Evolutionary conservation across 495 filamentous ascomycete genomes (phyloP).

Genomic region (Talaromyces borbonicus): DNA sequence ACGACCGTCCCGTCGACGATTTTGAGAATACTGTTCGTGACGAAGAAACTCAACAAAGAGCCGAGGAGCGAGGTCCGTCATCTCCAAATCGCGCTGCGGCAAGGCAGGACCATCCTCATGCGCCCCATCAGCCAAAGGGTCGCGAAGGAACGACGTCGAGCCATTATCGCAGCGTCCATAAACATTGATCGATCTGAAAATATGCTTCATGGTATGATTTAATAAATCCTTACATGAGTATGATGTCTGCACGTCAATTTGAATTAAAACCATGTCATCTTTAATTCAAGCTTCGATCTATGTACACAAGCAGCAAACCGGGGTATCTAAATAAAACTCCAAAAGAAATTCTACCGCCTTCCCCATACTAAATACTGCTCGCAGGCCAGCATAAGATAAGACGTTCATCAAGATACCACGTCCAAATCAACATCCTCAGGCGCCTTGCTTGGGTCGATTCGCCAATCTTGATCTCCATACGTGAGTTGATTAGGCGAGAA

Average conservation of each 20-base stretch:
- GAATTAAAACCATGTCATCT: too few species aligned
- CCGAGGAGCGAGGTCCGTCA: background rate
- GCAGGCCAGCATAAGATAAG: background rate
- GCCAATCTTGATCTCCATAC: constrained; percentile 4
- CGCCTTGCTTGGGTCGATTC: constrained; percentile 3
- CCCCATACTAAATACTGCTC: too few species aligned
- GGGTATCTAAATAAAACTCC: too few species aligned
- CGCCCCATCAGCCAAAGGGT: background rate
- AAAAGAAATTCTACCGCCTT: too few species aligned
- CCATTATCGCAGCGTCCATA: constrained; percentile 5
- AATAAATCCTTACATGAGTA: background rate
- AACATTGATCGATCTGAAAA: background rate
- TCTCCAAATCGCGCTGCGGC: constrained; percentile 6
- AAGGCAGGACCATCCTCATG: constrained; percentile 1
- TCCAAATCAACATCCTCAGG: constrained; percentile 5
- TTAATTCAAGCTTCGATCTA: too few species aligned
- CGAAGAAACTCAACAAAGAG: constrained; percentile 1
- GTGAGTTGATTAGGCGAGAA: background rate
- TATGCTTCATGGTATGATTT: background rate
- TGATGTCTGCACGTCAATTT: too few species aligned
- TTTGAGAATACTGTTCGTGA: constrained; percentile 4
- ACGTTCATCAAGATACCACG: background rate
- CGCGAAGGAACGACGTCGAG: constrained; percentile 6
- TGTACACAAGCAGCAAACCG: background rate
- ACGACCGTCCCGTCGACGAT: constrained; percentile 8